A percentile compares a stretch with the other conserved stretches of the same genome.
These are phyloP conservation scores for Cladosporium austrohemisphaericum DNA, from an alignment of 2,329 filamentous ascomycete genomes.

Conservation along the genomic window DNA sequence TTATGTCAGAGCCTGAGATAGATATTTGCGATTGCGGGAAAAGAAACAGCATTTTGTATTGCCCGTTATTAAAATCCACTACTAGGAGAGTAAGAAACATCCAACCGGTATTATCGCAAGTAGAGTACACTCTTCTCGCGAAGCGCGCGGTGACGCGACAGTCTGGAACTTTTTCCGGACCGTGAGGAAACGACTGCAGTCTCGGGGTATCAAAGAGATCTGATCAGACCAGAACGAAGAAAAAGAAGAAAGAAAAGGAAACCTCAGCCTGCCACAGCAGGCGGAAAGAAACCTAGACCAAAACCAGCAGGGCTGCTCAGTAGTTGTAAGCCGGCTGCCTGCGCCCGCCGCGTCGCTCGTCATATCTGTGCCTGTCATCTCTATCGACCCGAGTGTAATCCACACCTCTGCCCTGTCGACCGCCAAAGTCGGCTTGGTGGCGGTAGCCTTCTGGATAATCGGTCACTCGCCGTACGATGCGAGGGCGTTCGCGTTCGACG, in stretches of 20 bases:
- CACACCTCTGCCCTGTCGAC: background rate
- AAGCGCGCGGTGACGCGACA: background rate
- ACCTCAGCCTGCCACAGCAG: background rate
- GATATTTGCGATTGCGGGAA: background rate
- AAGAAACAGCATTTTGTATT: background rate
- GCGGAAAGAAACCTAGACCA: no score
- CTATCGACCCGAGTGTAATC: slow-evolving; percentile 1
- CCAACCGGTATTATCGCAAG: no score
- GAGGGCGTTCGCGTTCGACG: background rate
- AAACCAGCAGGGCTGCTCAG: no score
- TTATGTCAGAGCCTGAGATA: no score
- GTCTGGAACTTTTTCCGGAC: no score
- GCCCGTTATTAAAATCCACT: no score
- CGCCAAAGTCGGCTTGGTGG: background rate
- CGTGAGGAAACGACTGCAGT: background rate
- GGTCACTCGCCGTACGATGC: background rate
- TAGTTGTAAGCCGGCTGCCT: background rate
- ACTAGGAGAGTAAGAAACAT: no score
- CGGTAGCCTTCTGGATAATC: background rate
- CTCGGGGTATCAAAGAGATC: slow-evolving; percentile 8
- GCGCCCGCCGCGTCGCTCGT: background rate
- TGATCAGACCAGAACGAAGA: background rate
- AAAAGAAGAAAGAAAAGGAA: background rate
- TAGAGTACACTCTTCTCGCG: background rate
- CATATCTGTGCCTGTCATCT: background rate